Conservation (phyloP, 192 early-diverging fungal genomes). For the Rhizophagus clarus region DNA sequence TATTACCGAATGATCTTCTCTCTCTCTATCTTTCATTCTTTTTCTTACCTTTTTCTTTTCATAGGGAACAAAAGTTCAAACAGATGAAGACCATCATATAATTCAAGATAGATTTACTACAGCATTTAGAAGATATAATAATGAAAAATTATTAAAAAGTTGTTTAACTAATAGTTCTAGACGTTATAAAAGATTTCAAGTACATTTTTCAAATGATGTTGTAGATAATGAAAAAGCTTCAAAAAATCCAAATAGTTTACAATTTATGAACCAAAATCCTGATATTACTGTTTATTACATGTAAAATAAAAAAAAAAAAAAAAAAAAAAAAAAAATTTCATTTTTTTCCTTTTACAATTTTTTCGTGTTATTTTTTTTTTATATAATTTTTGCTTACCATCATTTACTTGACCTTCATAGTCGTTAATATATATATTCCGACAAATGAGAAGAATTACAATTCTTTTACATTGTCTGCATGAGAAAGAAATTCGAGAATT, state of each 20-base stretch:
- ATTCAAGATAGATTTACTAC: not conserved
- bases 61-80: not conserved
- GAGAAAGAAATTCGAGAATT: too few species aligned
- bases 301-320: not conserved
- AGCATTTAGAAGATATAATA: not conserved
- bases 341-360: too few species aligned
- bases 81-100: not conserved
- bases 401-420: too few species aligned
- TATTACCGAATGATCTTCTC: not conserved
- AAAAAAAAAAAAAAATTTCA: too few species aligned
- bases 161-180: not conserved
- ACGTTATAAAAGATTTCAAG: not conserved
- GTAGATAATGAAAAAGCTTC: conserved; percentile 8
- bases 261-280: not conserved
- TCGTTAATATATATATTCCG: too few species aligned
- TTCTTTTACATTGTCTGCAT: too few species aligned
- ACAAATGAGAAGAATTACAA: too few species aligned
- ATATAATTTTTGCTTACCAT: too few species aligned
- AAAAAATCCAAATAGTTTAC: not conserved
- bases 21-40: too few species aligned
- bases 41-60: not conserved
- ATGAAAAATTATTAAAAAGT: not conserved
- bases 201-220: not conserved
- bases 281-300: conserved; percentile 3
- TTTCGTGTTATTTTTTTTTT: too few species aligned